A percentile compares a stretch with the other conserved stretches of the same genome.
Evolutionary conservation across 2,329 filamentous ascomycete genomes (phyloP).

Genomic region (Neonectria neomacrospora): DNA sequence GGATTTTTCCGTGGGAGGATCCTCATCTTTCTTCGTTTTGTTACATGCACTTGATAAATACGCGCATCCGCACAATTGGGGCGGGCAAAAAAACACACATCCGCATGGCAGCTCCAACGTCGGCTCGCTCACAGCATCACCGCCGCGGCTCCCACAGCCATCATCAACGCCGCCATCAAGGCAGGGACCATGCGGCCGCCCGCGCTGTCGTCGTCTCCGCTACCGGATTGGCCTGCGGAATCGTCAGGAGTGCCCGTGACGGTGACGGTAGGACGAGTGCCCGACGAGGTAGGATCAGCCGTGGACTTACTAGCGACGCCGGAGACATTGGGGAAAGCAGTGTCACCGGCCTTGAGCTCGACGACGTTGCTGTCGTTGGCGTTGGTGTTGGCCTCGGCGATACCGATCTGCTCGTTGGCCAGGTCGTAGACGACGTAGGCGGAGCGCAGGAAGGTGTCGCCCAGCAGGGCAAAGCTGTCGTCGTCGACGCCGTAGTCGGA

Average conservation of each 20-base stretch:
- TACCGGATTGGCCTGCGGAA: constrained; percentile 27
- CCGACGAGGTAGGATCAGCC: constrained; percentile 6
- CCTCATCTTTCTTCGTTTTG: background rate
- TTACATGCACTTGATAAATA: background rate
- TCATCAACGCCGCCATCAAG: constrained; percentile 29
- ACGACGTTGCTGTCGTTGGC: constrained; percentile 56
- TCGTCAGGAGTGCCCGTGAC: constrained; percentile 29
- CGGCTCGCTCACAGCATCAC: constrained; percentile 21
- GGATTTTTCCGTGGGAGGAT: background rate
- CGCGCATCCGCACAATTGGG: background rate
- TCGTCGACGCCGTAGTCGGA: constrained; percentile 47
- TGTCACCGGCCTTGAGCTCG: constrained; percentile 54
- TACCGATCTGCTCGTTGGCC: constrained; percentile 59
- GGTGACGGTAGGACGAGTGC: constrained; percentile 28
- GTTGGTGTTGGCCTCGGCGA: constrained; percentile 65
- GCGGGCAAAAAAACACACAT: background rate
- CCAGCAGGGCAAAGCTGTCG: constrained; percentile 59
- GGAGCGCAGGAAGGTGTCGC: constrained; percentile 67
- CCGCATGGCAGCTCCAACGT: background rate
- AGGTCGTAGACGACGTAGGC: constrained; percentile 69
- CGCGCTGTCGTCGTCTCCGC: constrained; percentile 33
- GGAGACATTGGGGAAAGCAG: constrained; percentile 55
- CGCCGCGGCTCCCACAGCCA: constrained; percentile 33
- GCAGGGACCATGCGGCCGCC: constrained; percentile 35
- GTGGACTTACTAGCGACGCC: constrained; percentile 54